These are phyloP conservation scores for Hericium rajendrae DNA, from an alignment of 768 basidiomycete genomes.

Conservation along the genomic window DNA sequence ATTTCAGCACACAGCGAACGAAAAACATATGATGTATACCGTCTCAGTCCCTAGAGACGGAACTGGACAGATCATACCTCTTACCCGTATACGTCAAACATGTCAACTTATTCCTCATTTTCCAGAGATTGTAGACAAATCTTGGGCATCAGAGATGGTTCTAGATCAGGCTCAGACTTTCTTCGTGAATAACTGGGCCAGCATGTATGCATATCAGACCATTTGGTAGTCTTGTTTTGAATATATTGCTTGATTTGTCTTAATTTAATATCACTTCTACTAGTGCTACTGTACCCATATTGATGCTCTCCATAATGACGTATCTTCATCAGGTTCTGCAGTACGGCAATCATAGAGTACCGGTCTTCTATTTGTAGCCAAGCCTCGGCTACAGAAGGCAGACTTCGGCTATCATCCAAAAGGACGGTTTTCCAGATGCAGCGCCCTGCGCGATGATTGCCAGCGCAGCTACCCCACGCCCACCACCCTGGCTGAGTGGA, in stretches of 20 bases:
- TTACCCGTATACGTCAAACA: background rate
- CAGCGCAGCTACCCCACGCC: too few relatives aligned
- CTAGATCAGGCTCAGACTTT: background rate
- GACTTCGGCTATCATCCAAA: too few relatives aligned
- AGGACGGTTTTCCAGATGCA: too few relatives aligned
- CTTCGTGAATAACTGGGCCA: background rate
- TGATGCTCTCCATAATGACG: too few relatives aligned
- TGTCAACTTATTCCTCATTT: background rate
- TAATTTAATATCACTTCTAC: too few relatives aligned
- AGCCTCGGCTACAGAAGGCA: too few relatives aligned
- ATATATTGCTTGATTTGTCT: background rate
- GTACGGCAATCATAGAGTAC: too few relatives aligned
- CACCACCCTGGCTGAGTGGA: too few relatives aligned
- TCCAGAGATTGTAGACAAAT: background rate
- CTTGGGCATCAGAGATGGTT: background rate
- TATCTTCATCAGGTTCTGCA: too few relatives aligned
- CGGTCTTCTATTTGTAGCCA: too few relatives aligned
- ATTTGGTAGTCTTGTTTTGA: background rate
- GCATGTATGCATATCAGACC: background rate
- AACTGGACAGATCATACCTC: background rate
- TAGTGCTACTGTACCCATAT: too few relatives aligned
- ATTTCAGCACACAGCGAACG: background rate
- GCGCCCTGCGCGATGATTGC: too few relatives aligned
- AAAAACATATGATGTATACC: background rate
- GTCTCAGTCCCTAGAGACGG: background rate